A percentile compares a stretch with the other conserved stretches of the same genome.
Conservation (phyloP, 2,329 filamentous ascomycete genomes). For the Ceratocystis smalleyi region DNA sequence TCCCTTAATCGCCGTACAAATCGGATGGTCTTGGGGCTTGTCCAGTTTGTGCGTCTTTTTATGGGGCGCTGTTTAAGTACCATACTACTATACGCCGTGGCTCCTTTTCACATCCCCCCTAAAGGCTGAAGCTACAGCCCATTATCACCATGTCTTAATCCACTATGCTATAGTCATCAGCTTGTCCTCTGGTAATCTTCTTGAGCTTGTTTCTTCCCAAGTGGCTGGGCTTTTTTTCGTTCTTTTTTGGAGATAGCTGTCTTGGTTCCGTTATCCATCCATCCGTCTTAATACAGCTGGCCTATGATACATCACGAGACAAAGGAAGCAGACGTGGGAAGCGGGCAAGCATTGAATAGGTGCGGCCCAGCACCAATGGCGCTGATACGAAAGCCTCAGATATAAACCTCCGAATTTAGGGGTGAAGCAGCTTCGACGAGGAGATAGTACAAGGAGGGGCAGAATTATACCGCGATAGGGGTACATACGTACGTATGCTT, state of each 20-base stretch:
- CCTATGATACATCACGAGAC: background rate
- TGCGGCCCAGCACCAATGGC: background rate
- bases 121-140: background rate
- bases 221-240: background rate
- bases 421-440: background rate
- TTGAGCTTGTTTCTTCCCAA: background rate
- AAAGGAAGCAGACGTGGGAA: too few relatives aligned
- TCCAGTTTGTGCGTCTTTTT: background rate
- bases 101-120: slow-evolving; percentile 3
- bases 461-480: background rate
- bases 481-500: background rate
- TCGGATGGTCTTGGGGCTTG: background rate
- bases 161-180: background rate
- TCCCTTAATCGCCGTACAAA: background rate
- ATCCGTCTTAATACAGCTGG: background rate
- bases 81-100: background rate
- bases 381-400: background rate
- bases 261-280: background rate
- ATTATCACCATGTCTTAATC: background rate
- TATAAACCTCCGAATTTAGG: background rate
- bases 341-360: background rate
- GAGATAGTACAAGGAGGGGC: background rate
- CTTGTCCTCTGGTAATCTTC: background rate
- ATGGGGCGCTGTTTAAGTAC: background rate
- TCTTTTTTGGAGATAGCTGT: background rate